Conservation (phyloP, 345 rosid genomes). For the Brassica juncea region DNA sequence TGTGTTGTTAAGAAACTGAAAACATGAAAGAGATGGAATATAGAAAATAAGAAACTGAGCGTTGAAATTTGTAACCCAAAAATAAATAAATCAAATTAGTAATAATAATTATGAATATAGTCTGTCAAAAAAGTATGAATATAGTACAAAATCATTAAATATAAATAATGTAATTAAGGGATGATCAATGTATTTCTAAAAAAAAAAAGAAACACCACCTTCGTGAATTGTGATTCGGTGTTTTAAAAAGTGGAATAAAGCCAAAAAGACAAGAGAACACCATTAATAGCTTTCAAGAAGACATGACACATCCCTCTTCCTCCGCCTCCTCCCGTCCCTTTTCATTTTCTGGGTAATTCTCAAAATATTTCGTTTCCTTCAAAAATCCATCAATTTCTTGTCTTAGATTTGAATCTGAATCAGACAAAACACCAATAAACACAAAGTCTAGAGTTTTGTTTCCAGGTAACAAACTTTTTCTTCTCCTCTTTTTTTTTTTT, state of each 20-base stretch:
- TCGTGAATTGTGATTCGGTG: not conserved
- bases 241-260: constrained; percentile 34
- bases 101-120: no score
- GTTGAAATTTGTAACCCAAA: not conserved
- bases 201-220: not conserved
- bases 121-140: no score
- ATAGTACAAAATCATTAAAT: not conserved
- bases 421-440: not conserved
- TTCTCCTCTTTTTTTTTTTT: not conserved
- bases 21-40: not conserved
- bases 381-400: not conserved
- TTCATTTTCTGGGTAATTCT: constrained; percentile 9
- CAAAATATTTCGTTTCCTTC: not conserved
- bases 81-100: not conserved
- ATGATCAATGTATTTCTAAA: not conserved
- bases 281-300: constrained; percentile 43
- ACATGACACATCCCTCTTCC: constrained; percentile 36
- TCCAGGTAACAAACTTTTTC: constrained; percentile 18
- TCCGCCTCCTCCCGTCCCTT: constrained; percentile 26
- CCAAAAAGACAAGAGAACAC: constrained; percentile 39
- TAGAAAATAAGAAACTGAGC: not conserved
- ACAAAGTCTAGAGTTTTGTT: constrained; percentile 13
- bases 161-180: not conserved
- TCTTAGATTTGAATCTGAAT: constrained; percentile 15
- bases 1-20: not conserved